A percentile compares a stretch with the other conserved stretches of the same genome.
Conservation (phyloP, 768 basidiomycete species). For the Xerocomellus amylosporus region DNA sequence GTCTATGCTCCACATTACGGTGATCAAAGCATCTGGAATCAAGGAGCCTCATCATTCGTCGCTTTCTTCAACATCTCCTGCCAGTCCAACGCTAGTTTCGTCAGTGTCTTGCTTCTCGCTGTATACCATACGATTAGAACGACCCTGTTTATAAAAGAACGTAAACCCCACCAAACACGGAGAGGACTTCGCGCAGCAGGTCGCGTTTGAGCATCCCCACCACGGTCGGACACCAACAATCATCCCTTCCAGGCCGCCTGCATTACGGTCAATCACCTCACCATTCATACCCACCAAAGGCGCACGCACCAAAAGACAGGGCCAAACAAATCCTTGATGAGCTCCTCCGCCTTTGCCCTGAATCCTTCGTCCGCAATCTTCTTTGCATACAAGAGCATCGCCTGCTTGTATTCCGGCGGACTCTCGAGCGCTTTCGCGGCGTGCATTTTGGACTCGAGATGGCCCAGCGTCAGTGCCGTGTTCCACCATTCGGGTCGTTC, state of each 20-base stretch:
- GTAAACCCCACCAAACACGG: conserved; percentile 65
- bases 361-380: conserved; percentile 89
- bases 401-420: conserved; percentile 78
- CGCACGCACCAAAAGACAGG: conserved; percentile 80
- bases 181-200: conserved; percentile 75
- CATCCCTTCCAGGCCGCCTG: conserved; percentile 67
- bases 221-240: conserved; percentile 64
- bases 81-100: conserved; percentile 76
- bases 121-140: conserved; percentile 6
- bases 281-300: neutral
- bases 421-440: conserved; percentile 76
- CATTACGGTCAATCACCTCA: neutral
- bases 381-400: conserved; percentile 73
- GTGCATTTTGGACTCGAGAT: conserved; percentile 80
- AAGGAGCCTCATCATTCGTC: conserved; percentile 44
- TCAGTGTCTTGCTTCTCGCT: conserved; percentile 75
- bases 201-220: conserved; percentile 79
- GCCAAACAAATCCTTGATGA: conserved; percentile 86
- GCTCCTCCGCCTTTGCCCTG: conserved; percentile 82
- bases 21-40: neutral
- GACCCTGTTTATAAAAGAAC: neutral
- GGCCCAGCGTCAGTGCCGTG: conserved; percentile 79
- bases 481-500: conserved; percentile 76
- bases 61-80: conserved; percentile 75
- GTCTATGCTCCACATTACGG: neutral